Percentiles rank a stretch among this genome's conserved stretches.
Evolutionary conservation across 495 filamentous ascomycete genomes (phyloP).

Genomic region (Podospora tetraspora): DNA sequence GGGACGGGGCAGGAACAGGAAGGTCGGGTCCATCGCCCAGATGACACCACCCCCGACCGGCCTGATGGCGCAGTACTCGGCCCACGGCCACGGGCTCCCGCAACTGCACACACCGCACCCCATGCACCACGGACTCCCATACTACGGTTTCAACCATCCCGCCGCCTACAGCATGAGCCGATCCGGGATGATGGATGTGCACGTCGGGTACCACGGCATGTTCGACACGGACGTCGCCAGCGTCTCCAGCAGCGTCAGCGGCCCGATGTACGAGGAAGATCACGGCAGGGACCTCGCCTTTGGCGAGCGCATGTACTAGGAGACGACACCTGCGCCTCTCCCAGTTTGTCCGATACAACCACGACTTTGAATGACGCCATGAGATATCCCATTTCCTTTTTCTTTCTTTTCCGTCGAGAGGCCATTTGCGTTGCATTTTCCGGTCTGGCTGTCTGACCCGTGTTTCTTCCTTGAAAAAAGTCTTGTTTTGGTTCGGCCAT

Average conservation of each 20-base stretch:
- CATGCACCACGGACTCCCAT: slow-evolving; percentile 11
- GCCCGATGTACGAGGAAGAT: slow-evolving; percentile 41
- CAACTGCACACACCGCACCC: slow-evolving; percentile 20
- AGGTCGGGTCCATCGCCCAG: slow-evolving; percentile 33
- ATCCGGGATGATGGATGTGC: slow-evolving; percentile 14
- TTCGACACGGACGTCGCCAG: slow-evolving; percentile 44
- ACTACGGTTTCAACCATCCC: slow-evolving; percentile 23
- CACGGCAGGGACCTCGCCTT: slow-evolving; percentile 36
- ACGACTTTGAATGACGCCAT: slow-evolving; percentile 6
- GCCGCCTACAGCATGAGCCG: slow-evolving; percentile 29
- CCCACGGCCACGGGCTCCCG: slow-evolving; percentile 19
- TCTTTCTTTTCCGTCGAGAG: not conserved
- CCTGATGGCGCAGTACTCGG: slow-evolving; percentile 16
- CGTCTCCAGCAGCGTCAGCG: slow-evolving; percentile 33
- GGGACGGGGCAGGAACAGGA: slow-evolving; percentile 81
- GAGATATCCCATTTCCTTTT: slow-evolving; percentile 8
- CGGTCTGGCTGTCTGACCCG: slow-evolving; percentile 17
- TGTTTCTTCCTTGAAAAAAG: not conserved
- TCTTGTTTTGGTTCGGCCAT: not conserved
- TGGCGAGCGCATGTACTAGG: slow-evolving; percentile 25
- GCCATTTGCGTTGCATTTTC: slow-evolving; percentile 7
- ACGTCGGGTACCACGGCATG: slow-evolving; percentile 28
- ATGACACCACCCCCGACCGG: slow-evolving; percentile 8
- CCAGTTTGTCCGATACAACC: not conserved
- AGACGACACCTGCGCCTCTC: not conserved